These are phyloP conservation scores for Fusarium oligoseptatum DNA, from an alignment of 2,329 filamentous ascomycete genomes.

Conservation along the genomic window DNA sequence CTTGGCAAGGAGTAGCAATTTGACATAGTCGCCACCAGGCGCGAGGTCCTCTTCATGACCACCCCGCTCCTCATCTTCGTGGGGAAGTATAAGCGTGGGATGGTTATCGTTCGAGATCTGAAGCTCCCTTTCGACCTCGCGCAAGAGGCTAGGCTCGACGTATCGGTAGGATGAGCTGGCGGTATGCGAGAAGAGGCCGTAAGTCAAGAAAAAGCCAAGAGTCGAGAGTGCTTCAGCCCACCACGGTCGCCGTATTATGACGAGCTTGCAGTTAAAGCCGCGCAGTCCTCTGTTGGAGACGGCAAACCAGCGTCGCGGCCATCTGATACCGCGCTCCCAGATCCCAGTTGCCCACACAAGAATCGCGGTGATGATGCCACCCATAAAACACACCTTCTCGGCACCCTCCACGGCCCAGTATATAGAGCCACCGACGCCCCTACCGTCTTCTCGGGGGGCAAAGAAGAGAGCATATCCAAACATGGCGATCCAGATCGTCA, in stretches of 20 bases:
- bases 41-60: constrained; percentile 92
- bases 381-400: constrained; percentile 92
- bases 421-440: constrained; percentile 89
- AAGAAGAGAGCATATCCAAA: constrained; percentile 94
- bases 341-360: constrained; percentile 96
- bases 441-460: constrained; percentile 94
- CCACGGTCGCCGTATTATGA: constrained; percentile 86
- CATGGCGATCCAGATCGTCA: constrained; percentile 83
- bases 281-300: constrained; percentile 91
- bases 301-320: constrained; percentile 91
- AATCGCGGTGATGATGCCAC: constrained; percentile 86
- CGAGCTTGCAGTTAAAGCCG: constrained; percentile 95
- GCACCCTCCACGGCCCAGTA: constrained; percentile 96
- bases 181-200: constrained; percentile 76
- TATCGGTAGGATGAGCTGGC: constrained; percentile 80
- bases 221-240: constrained; percentile 83
- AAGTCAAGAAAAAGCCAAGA: constrained; percentile 82
- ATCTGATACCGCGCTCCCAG: constrained; percentile 94
- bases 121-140: constrained; percentile 71
- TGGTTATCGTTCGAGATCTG: constrained; percentile 60
- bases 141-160: constrained; percentile 74
- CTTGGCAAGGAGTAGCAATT: constrained; percentile 90
- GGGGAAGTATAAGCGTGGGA: constrained; percentile 57
- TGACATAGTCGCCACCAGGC: constrained; percentile 90
- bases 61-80: constrained; percentile 71